Evolutionary conservation across 2,329 filamentous ascomycete genomes (phyloP).

Genomic region (Ophiosphaerella herpotricha): DNA sequence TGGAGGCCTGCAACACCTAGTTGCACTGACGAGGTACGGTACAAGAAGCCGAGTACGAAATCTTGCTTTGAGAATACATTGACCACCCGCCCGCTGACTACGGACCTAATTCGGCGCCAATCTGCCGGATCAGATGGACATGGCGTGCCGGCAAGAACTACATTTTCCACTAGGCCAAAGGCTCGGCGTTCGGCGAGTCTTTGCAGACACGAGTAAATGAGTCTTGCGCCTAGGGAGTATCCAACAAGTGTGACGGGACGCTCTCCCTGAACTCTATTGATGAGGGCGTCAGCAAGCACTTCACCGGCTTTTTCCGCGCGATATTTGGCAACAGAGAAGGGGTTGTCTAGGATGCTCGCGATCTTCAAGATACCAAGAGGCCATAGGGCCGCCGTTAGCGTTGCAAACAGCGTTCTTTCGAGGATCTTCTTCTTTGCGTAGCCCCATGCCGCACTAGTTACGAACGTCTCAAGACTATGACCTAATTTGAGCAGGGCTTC

Average conservation of each 20-base stretch:
- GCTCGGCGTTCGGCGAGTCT: conserved; percentile 75
- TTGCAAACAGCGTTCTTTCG: conserved; percentile 59
- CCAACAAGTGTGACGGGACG: conserved; percentile 79
- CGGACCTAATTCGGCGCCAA: conserved; percentile 77
- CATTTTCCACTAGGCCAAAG: conserved; percentile 83
- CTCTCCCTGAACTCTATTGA: conserved; percentile 81
- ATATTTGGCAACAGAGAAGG: conserved; percentile 76
- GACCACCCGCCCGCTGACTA: conserved; percentile 80
- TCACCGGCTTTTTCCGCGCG: conserved; percentile 79
- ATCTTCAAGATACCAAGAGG: conserved; percentile 54
- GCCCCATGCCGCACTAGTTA: conserved; percentile 81
- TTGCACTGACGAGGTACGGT: conserved; percentile 81
- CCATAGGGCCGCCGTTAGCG: conserved; percentile 55
- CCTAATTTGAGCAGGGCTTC: conserved; percentile 78
- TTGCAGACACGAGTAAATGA: conserved; percentile 82
- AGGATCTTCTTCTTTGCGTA: conserved; percentile 76
- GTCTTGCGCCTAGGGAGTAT: conserved; percentile 78
- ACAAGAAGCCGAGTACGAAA: conserved; percentile 84
- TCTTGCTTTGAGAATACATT: conserved; percentile 91
- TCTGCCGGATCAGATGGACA: conserved; percentile 71
- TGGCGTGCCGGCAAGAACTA: conserved; percentile 80
- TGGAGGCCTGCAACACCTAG: conserved; percentile 85
- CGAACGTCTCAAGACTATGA: conserved; percentile 73
- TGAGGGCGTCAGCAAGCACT: conserved; percentile 79
- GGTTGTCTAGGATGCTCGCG: conserved; percentile 72